A percentile compares a stretch with the other conserved stretches of the same genome.
phyloP scores from a whole-genome alignment of 495 filamentous ascomycete genomes.

The Penicillium egyptiacum region DNA sequence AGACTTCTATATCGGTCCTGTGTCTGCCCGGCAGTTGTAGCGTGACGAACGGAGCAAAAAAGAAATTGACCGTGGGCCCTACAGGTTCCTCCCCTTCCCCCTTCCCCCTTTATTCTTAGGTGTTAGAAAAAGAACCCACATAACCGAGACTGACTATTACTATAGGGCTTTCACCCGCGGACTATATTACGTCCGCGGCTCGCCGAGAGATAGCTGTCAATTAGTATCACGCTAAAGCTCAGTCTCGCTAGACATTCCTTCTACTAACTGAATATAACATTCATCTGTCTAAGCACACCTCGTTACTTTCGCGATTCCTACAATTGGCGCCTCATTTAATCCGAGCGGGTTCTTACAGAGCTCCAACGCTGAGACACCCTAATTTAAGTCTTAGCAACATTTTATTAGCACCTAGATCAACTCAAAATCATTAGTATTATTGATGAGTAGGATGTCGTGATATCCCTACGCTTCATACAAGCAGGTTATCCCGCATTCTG shows the following conservation, averaged over 20 bases:
- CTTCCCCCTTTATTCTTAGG: slow-evolving; percentile 1
- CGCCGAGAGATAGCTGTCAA: slow-evolving; percentile 34
- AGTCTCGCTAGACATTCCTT: slow-evolving; percentile 37
- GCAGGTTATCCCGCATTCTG: slow-evolving; percentile 42
- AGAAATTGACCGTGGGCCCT: slow-evolving; percentile 42
- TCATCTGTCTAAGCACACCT: slow-evolving; percentile 29
- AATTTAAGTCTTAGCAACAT: slow-evolving; percentile 38
- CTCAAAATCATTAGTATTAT: slow-evolving; percentile 37
- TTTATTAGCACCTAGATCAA: slow-evolving; percentile 32
- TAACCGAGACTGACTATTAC: slow-evolving; percentile 21
- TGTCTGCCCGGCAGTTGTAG: slow-evolving; percentile 38
- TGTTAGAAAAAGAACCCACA: slow-evolving; percentile 3
- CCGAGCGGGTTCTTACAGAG: slow-evolving; percentile 20
- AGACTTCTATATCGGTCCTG: slow-evolving; percentile 40
- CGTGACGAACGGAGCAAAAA: slow-evolving; percentile 34
- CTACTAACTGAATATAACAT: slow-evolving; percentile 34
- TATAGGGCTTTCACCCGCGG: slow-evolving; percentile 32
- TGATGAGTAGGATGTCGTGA: slow-evolving; percentile 35
- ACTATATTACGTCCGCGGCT: slow-evolving; percentile 36
- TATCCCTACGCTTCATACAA: slow-evolving; percentile 38
- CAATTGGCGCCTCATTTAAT: slow-evolving; percentile 31
- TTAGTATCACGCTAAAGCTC: slow-evolving; percentile 30
- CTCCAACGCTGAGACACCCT: slow-evolving; percentile 35
- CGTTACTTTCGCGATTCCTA: slow-evolving; percentile 33
- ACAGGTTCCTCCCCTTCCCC: slow-evolving; percentile 23